Conservation (phyloP, 1,284 basidiomycete genomes). For the Retiboletus fuscus region DNA sequence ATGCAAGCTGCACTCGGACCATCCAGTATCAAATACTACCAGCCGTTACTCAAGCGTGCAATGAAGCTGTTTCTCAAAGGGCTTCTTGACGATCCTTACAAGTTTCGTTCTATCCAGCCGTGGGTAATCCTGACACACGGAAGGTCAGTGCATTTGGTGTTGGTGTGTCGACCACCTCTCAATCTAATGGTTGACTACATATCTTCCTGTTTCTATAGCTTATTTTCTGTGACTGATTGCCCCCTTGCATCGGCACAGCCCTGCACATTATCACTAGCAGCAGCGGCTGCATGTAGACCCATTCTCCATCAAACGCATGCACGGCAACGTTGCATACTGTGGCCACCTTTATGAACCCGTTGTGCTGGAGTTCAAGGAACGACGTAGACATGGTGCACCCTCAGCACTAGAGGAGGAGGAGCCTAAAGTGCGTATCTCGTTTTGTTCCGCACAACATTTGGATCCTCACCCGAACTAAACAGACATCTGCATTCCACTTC, state of each 20-base stretch:
- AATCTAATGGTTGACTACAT: too few relatives aligned
- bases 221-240: constrained; percentile 5
- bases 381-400: constrained; percentile 54
- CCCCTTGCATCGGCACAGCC: background rate
- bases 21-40: too few relatives aligned
- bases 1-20: too few relatives aligned
- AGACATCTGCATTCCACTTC: constrained; percentile 79
- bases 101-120: constrained; percentile 60
- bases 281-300: too few relatives aligned
- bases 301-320: too few relatives aligned
- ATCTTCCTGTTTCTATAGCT: background rate
- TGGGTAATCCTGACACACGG: constrained; percentile 83
- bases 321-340: too few relatives aligned
- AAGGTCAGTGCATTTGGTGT: constrained; percentile 58
- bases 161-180: constrained; percentile 72
- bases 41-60: too few relatives aligned
- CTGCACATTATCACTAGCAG: too few relatives aligned
- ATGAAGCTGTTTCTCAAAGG: too few relatives aligned
- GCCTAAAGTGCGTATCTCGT: constrained; percentile 52
- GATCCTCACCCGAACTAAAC: constrained; percentile 6
- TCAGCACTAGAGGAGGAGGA: constrained; percentile 65
- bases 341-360: too few relatives aligned
- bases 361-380: constrained; percentile 69
- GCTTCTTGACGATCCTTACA: too few relatives aligned
- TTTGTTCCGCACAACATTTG: background rate